phyloP scores from a whole-genome alignment of 2,329 filamentous ascomycete genomes.

The Penicillium hesseltinei region DNA sequence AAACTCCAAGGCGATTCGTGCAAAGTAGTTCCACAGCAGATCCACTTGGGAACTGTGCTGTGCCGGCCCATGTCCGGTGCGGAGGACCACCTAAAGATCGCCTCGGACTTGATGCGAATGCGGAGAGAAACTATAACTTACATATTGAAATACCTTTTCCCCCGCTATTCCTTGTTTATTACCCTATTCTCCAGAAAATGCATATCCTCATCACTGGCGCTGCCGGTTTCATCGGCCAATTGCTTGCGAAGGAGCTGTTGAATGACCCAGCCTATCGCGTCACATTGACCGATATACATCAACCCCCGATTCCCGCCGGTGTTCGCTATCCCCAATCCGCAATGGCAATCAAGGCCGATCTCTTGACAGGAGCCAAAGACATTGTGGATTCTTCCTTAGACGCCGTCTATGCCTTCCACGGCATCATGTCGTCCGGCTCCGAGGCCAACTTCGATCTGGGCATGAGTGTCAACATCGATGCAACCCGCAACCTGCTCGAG shows the following conservation, averaged over 20 bases:
- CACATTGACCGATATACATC: conserved; percentile 57
- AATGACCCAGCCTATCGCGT: conserved; percentile 49
- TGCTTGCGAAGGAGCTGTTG: conserved; percentile 57
- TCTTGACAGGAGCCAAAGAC: conserved; percentile 45
- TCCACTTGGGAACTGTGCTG: conserved; percentile 11
- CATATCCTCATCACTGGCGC: conserved; percentile 63
- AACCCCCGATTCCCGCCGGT: conserved; percentile 51
- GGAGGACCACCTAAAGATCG: conserved; percentile 19
- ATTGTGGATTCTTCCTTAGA: conserved; percentile 47
- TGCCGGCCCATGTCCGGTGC: conserved; percentile 33
- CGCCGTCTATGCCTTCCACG: conserved; percentile 62
- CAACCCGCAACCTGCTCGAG: conserved; percentile 56
- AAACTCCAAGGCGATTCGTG: conserved; percentile 7
- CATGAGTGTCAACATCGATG: conserved; percentile 61
- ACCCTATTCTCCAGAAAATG: conserved; percentile 27
- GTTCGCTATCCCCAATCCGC: conserved; percentile 52
- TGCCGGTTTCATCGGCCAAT: conserved; percentile 64
- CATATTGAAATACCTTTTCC: neutral
- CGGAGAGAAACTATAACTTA: conserved; percentile 27
- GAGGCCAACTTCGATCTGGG: conserved; percentile 62
- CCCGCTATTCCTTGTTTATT: neutral
- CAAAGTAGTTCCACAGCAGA: conserved; percentile 3
- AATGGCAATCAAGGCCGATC: conserved; percentile 52
- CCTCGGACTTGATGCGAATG: conserved; percentile 40
- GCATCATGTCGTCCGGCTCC: conserved; percentile 65